Base-by-base conservation (phyloP, 345 rosid species). In the Acer campestre region DNA sequence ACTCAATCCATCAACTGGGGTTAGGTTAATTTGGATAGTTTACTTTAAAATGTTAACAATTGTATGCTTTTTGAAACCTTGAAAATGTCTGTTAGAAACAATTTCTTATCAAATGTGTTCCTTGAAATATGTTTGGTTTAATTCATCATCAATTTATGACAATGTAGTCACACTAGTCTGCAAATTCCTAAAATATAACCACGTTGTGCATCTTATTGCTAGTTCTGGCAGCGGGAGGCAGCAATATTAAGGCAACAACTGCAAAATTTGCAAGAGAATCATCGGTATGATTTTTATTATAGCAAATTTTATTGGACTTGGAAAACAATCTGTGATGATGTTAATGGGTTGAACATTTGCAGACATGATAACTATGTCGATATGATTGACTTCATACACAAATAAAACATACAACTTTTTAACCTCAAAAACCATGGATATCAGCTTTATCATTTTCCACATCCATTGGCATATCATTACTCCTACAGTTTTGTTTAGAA, bases 181-280 rank as follows among this genome's bases (percentile, higher is more conserved):
- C 46, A 42, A 17, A 2, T 27, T n/a, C 69, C 58, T 49, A 48
- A 17, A 64, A 49, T 74, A 61, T 74, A 31, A 74, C 22, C 53
- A 79, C 77, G 76, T 69, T 53, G 49, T 78, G 70, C 35, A 23
- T 78, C 62, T 71, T 82, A 42, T 85, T 83, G 49, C 72, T 82
- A 94, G 98, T 90, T 85, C 74, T 94, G 97, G 98, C 94, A 89
- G 76, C 89, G 82, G 76, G 98, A 93, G 87, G 92, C 90, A 64
- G 92, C 89, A 70, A 78, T 86, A 73, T 80, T 94, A 74, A 90
- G 89, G 83, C 89, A 84, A 61, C 97, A 95, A 62, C 86, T 95
- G 69, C 93, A 90, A 38, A 83, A 75, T 80, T 82, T 95, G 86
- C 93, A 89, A 78, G 98, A 88, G 74, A 95, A 80, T 82, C 97